Evolutionary conservation across 441 rosid species (phyloP).

Genomic region (Syzygium syzygioides): DNA sequence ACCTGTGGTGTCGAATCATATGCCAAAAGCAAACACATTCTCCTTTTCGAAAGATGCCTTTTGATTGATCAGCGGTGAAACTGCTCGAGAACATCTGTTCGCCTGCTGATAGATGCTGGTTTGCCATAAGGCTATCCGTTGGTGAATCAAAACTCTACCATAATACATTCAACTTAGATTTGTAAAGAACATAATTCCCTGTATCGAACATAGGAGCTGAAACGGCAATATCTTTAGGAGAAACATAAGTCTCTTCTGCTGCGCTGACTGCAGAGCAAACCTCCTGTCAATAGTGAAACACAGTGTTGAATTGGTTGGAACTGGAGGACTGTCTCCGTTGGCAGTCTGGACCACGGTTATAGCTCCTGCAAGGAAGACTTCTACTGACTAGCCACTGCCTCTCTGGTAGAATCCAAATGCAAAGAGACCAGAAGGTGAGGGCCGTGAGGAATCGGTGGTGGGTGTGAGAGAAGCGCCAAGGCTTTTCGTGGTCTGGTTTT

Average conservation of each 20-base stretch:
- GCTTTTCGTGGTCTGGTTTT: neutral
- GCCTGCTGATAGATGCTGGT: neutral
- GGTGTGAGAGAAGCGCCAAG: neutral
- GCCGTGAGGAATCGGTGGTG: neutral
- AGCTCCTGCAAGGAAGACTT: neutral
- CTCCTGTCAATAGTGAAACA: neutral
- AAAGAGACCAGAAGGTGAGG: neutral
- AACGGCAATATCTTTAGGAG: neutral
- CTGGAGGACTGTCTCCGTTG: neutral
- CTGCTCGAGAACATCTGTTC: neutral
- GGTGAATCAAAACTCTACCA: slow-evolving; percentile 20
- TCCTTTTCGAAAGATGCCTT: neutral
- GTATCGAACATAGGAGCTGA: slow-evolving; percentile 23
- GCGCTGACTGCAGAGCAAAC: neutral
- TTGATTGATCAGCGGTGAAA: neutral
- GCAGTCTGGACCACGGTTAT: neutral
- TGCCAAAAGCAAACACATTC: too few relatives aligned
- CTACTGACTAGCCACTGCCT: neutral
- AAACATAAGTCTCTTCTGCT: neutral
- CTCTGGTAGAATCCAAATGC: neutral
- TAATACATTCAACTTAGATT: neutral
- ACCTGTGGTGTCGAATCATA: too few relatives aligned
- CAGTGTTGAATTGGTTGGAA: neutral
- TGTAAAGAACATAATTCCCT: slow-evolving; percentile 22
- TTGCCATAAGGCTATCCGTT: slow-evolving; percentile 14